Evolutionary conservation across 306 rosid species (phyloP).

Genomic region (Fragaria ananassa): DNA sequence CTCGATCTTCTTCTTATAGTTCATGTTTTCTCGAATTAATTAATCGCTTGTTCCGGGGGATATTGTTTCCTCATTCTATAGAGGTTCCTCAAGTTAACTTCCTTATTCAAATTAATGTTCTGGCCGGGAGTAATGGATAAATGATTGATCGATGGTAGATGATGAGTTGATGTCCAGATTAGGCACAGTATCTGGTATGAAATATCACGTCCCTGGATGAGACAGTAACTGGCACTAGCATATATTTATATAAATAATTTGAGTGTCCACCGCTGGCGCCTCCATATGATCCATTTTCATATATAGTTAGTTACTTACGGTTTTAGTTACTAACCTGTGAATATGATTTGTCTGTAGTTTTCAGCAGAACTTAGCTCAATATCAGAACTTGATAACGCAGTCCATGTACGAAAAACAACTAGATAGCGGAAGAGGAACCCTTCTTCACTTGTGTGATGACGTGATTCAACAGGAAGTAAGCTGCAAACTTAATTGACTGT

Average conservation of each 20-base stretch:
- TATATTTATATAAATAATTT: no score
- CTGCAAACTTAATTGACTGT: conserved; percentile 14
- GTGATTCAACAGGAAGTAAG: conserved; percentile 98
- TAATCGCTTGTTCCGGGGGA: no score
- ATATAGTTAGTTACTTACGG: neutral
- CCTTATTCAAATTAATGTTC: no score
- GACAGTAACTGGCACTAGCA: no score
- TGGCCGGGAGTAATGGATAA: no score
- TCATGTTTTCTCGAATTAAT: neutral
- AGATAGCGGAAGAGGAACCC: conserved; percentile 97
- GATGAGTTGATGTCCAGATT: no score
- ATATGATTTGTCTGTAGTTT: conserved; percentile 45
- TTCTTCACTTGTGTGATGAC: conserved; percentile 97
- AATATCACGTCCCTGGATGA: no score
- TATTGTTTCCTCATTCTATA: no score
- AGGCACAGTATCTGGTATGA: no score
- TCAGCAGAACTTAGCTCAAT: conserved; percentile 80
- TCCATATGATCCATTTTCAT: neutral
- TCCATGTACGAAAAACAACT: conserved; percentile 96
- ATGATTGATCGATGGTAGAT: no score
- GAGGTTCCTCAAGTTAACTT: no score
- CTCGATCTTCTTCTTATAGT: conserved; percentile 12
- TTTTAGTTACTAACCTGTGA: conserved; percentile 9
- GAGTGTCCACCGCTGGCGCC: no score
- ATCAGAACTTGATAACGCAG: conserved; percentile 92